Evolutionary conservation across 176 grass and related monocot genomes (phyloP).

Genomic region (Olyra latifolia): DNA sequence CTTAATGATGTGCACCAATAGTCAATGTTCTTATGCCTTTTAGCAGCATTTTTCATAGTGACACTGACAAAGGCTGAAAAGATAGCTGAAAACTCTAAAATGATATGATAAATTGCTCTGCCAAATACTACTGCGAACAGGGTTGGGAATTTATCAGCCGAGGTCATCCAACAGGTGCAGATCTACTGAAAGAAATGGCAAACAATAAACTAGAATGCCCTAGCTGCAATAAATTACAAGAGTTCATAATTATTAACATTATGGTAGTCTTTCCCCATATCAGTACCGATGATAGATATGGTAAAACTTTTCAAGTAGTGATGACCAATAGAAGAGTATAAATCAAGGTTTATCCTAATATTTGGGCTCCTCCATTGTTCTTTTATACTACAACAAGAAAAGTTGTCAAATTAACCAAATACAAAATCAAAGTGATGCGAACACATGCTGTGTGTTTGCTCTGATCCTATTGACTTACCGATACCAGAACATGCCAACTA

Average conservation of each 20-base stretch:
- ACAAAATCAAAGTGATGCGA: neutral
- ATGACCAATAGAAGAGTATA: neutral
- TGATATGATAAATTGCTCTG: neutral
- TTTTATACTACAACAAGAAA: neutral
- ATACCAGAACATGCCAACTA: neutral
- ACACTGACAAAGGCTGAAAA: neutral
- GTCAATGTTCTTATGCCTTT: neutral
- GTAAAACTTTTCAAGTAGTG: neutral
- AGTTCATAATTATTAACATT: neutral
- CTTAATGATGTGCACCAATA: neutral
- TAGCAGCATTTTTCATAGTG: neutral
- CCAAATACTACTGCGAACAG: neutral
- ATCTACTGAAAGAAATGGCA: neutral
- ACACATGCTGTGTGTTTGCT: neutral
- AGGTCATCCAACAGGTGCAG: neutral
- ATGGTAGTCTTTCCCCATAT: too few species aligned
- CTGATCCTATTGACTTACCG: neutral
- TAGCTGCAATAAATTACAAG: neutral
- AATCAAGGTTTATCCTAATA: neutral
- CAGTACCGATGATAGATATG: neutral
- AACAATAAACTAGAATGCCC: neutral
- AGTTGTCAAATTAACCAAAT: neutral
- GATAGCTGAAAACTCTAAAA: neutral
- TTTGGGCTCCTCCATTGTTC: neutral
- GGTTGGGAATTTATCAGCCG: neutral